phyloP scores from a whole-genome alignment of 2,329 filamentous ascomycete genomes.

The Penicillium sp. region DNA sequence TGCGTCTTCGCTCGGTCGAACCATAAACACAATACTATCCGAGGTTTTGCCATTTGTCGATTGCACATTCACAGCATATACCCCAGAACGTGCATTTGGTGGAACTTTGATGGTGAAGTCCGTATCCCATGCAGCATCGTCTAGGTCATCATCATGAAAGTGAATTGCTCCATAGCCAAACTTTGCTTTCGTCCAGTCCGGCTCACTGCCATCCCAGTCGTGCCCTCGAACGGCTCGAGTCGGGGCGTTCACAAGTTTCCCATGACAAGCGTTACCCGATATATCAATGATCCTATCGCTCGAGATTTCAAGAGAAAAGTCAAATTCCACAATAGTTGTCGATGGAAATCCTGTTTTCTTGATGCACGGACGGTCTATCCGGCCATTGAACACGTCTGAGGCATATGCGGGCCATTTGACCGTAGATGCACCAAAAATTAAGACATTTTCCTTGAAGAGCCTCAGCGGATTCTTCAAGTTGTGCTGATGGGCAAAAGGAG shows the following conservation, averaged over 20 bases:
- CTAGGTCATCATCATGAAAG: not conserved
- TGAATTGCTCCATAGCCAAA: not conserved
- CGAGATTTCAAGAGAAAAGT: not conserved
- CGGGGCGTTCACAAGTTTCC: not conserved
- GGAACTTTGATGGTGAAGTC: not conserved
- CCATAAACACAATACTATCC: not conserved
- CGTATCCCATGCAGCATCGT: not conserved
- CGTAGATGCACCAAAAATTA: not conserved
- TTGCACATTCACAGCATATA: not conserved
- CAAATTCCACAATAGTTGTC: not conserved
- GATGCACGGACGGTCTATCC: not conserved
- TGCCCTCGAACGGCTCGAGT: not conserved
- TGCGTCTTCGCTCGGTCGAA: not conserved
- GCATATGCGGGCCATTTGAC: not conserved
- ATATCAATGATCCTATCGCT: not conserved
- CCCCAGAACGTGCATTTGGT: not conserved
- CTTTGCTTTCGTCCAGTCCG: not conserved
- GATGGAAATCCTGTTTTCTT: not conserved
- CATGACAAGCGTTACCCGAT: not conserved
- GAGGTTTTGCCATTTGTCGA: not conserved
- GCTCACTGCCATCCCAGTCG: not conserved
- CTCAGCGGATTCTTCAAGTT: not conserved
- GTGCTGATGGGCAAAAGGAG: not conserved
- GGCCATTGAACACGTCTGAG: not conserved
- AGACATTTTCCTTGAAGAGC: not conserved